These are phyloP conservation scores for Coemansia sp. DNA, from an alignment of 192 early-diverging fungal species.

Conservation along the genomic window DNA sequence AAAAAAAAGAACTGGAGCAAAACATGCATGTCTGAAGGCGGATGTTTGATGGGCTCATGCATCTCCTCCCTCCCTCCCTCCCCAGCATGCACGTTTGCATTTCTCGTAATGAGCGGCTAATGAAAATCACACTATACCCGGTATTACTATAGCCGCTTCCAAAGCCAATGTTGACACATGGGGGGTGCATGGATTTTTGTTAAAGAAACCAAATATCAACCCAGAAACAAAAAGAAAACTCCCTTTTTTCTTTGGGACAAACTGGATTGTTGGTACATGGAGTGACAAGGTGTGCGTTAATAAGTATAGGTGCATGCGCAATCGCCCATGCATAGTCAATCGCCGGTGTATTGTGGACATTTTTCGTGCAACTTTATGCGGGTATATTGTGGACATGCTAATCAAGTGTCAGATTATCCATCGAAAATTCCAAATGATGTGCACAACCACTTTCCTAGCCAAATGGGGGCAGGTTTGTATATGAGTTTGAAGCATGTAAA, in stretches of 20 bases:
- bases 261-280: not conserved
- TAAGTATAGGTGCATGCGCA: not conserved
- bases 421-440: not conserved
- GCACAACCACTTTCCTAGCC: not conserved
- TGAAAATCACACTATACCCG: not conserved
- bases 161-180: slow-evolving; percentile 1
- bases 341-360: not conserved
- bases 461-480: too few species aligned
- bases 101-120: not conserved
- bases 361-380: not conserved
- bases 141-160: not conserved
- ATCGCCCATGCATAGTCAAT: not conserved
- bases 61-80: not conserved
- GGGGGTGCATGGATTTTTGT: not conserved
- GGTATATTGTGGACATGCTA: not conserved
- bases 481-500: not conserved
- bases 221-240: not conserved
- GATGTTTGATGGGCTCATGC: not conserved
- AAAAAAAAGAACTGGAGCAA: not conserved
- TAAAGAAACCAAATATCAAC: not conserved
- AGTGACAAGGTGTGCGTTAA: not conserved
- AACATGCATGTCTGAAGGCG: not conserved
- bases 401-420: not conserved
- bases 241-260: not conserved
- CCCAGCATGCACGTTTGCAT: not conserved